Conservation (phyloP, 1,284 basidiomycete species). For the Apiotrichum porosum region DNA sequence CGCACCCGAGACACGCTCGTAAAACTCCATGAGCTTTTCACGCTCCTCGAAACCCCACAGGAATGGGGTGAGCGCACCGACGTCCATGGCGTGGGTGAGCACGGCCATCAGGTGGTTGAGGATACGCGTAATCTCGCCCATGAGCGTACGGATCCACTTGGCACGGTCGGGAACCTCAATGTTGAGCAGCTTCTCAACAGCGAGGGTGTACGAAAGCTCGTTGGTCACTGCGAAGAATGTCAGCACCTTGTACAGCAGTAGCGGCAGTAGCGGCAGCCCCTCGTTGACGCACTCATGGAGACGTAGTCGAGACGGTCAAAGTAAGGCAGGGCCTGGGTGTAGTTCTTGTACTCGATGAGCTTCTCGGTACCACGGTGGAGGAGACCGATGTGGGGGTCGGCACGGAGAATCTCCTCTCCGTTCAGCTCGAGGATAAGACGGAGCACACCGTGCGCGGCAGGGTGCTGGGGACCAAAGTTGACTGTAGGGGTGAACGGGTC, state of each 20-base stretch:
- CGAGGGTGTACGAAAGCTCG: conserved; percentile 92
- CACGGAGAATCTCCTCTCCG: conserved; percentile 87
- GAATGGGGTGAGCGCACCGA: conserved; percentile 97
- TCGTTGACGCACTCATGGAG: conserved; percentile 93
- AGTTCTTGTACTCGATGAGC: conserved; percentile 98
- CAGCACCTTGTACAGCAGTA: no score
- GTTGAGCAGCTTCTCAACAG: conserved; percentile 97
- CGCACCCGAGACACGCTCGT: conserved; percentile 97
- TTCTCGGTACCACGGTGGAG: conserved; percentile 98
- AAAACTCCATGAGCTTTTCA: conserved; percentile 99
- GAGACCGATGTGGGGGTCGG: conserved; percentile 91
- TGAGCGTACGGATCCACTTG: conserved; percentile 96
- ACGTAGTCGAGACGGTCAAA: conserved; percentile 99
- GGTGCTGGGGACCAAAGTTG: conserved; percentile 96
- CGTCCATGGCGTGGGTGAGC: conserved; percentile 67
- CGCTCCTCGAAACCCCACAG: conserved; percentile 99
- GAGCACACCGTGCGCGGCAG: conserved; percentile 96
- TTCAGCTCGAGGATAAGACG: conserved; percentile 97
- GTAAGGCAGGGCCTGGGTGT: conserved; percentile 96
- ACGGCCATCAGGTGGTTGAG: conserved; percentile 98
- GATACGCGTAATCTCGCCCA: conserved; percentile 94
- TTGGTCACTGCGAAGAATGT: conserved; percentile 84
- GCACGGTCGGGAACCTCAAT: conserved; percentile 98
- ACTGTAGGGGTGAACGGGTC: conserved; percentile 58
- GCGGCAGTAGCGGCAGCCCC: no score